These are phyloP conservation scores for Neoboletus magnificus DNA, from an alignment of 768 basidiomycete species.

Conservation along the genomic window DNA sequence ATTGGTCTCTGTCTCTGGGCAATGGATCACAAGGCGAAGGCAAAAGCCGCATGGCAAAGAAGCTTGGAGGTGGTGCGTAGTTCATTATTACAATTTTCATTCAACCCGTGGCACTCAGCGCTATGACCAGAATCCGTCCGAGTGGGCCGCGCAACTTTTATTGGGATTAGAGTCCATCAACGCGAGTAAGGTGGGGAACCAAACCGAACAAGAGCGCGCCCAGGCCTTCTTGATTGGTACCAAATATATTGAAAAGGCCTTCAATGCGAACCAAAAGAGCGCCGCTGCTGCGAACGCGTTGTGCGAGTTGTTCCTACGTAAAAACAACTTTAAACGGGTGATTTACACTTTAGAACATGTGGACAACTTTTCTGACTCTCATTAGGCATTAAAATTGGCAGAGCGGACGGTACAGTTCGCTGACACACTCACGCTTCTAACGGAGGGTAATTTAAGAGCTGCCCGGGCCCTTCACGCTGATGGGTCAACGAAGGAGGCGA, in stretches of 20 bases:
- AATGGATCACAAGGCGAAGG: constrained; percentile 77
- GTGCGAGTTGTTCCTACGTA: constrained; percentile 74
- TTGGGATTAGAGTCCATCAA: constrained; percentile 88
- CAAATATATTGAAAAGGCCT: constrained; percentile 70
- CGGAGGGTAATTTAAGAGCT: constrained; percentile 83
- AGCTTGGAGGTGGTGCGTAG: constrained; percentile 76
- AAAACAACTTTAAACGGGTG: constrained; percentile 61
- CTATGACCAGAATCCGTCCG: constrained; percentile 59
- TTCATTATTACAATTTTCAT: background rate
- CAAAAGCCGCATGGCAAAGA: constrained; percentile 87
- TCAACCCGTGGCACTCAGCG: background rate
- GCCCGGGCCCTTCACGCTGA: constrained; percentile 78
- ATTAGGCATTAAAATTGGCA: constrained; percentile 84
- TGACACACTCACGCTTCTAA: constrained; percentile 79
- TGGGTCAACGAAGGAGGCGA: constrained; percentile 60
- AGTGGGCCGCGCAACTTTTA: constrained; percentile 77
- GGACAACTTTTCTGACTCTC: background rate
- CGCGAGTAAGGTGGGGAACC: constrained; percentile 68
- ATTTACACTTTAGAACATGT: constrained; percentile 10
- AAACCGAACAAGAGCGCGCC: constrained; percentile 59
- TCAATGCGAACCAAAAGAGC: constrained; percentile 68
- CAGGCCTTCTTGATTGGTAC: constrained; percentile 62
- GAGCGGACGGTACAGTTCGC: constrained; percentile 94
- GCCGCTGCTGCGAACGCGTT: constrained; percentile 83
- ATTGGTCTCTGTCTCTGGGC: constrained; percentile 94